Conservation (phyloP, 23 red algal genomes). For the Gracilaria gracilis region DNA sequence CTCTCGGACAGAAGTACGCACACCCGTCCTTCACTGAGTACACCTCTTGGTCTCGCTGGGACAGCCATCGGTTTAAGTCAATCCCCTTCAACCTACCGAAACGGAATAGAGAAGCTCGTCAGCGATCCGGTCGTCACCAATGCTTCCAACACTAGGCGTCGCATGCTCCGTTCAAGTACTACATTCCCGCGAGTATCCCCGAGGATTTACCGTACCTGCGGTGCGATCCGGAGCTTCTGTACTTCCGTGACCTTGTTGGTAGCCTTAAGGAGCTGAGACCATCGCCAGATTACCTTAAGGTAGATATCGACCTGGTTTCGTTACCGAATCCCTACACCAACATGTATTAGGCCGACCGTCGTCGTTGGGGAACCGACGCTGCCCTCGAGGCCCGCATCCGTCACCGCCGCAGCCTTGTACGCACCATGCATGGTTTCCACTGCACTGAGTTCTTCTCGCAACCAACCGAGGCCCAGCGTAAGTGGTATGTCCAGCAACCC, state of each 20-base stretch:
- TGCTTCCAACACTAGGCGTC: not conserved
- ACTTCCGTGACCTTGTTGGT: not conserved
- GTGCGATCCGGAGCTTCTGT: not conserved
- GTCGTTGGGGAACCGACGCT: not conserved
- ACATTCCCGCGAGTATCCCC: not conserved
- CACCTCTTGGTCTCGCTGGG: not conserved
- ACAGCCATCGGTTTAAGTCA: not conserved
- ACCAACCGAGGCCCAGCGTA: not conserved
- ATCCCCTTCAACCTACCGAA: not conserved
- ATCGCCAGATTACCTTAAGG: too few relatives aligned
- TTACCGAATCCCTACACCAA: not conserved
- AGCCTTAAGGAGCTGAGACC: not conserved
- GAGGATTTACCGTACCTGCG: not conserved
- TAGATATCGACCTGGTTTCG: not conserved
- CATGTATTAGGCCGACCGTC: not conserved
- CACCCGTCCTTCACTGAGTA: not conserved
- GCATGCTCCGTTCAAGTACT: not conserved
- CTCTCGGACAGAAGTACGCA: not conserved
- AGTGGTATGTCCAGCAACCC: not conserved
- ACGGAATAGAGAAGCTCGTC: not conserved
- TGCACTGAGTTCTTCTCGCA: not conserved
- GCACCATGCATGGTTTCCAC: slow-evolving; percentile 4
- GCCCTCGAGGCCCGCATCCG: not conserved
- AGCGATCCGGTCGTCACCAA: not conserved
- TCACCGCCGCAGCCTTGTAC: not conserved